These are phyloP conservation scores for Cercospora sojina DNA, from an alignment of 2,329 filamentous ascomycete species.

Conservation along the genomic window DNA sequence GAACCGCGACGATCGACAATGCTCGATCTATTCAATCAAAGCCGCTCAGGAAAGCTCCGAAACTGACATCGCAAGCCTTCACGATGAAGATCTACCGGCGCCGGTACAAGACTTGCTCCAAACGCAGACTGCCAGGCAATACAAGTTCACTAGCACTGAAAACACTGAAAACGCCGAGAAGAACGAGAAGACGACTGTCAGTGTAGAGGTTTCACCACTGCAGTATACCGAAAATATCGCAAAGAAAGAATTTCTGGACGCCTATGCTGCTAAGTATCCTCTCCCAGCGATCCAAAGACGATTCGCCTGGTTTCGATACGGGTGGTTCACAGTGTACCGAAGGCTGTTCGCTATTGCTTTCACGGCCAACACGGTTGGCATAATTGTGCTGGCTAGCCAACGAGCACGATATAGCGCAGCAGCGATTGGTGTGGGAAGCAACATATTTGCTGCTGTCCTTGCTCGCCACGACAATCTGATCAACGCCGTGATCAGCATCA, in stretches of 20 bases:
- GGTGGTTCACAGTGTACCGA: slow-evolving; percentile 34
- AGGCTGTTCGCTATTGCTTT: slow-evolving; percentile 35
- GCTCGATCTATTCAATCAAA: slow-evolving; percentile 9
- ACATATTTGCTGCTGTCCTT: slow-evolving; percentile 38
- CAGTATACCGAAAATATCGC: slow-evolving; percentile 23
- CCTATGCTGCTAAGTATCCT: slow-evolving; percentile 22
- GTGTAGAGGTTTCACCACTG: not conserved
- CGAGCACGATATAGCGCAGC: slow-evolving; percentile 29
- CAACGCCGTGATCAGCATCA: slow-evolving; percentile 41
- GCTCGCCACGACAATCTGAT: slow-evolving; percentile 44
- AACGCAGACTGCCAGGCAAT: not conserved
- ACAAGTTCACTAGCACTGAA: slow-evolving; percentile 7
- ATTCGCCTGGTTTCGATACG: slow-evolving; percentile 34
- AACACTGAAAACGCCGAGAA: not conserved
- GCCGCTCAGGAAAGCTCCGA: slow-evolving; percentile 3
- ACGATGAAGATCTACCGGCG: not conserved
- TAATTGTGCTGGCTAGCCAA: slow-evolving; percentile 13
- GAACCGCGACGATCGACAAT: not conserved
- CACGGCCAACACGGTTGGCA: slow-evolving; percentile 32
- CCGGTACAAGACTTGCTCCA: not conserved
- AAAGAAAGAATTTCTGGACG: slow-evolving; percentile 27
- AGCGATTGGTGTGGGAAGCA: slow-evolving; percentile 37
- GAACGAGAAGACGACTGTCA: not conserved
- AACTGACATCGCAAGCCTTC: not conserved
- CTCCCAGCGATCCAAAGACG: slow-evolving; percentile 24